Base-by-base conservation (phyloP, 208 protist species). In the Acanthamoeba castellanii region DNA sequence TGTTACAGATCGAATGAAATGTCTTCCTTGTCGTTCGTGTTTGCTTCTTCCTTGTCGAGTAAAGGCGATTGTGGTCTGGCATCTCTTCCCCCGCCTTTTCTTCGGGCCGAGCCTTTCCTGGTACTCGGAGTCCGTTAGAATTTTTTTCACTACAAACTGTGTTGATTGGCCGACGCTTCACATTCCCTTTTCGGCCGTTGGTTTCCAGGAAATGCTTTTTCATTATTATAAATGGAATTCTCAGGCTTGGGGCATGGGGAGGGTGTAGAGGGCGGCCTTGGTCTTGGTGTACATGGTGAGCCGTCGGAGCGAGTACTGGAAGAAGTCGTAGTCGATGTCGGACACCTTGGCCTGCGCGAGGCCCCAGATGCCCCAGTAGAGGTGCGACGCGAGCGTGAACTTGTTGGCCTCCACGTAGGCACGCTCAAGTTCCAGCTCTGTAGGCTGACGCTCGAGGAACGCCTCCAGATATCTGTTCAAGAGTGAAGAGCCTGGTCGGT, bases 311-410 rank as follows among this genome's bases (percentile, higher is more conserved):
- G 92, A 20, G 32, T 94, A 94, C 25, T n/a, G 27, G 32, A 94
- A 88, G 37, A 76, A 94, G 59, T 94, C 72, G 52, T 68, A 94
- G 45, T 94, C 92, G 20, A 94, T 88, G n/a, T 64, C 52, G 32
- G 72, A 94, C 16, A 76, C 27, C 76, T 84, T 88, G 14, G 92
- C 92, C 57, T 94, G 92, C 0, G 61, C 72, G 25, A 94, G 34
- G 50, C 92, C 92, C 92, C 92, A 94, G 16, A 82, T 47, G 11
- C 92, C 64, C 92, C 92, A 94, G 14, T 70, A 88, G 64, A 94
- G 76, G 42, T 94, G 66, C 47, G 72, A 89, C 20, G 55, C 70
- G 27, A 89, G 59, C 37, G 61, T 76, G 88, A 57, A 93, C 61
- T 76, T 70, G 88, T 93, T 93, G 34, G 66, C 88, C 61, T 93